Percentiles rank a stretch among this genome's conserved stretches.
phyloP scores from a whole-genome alignment of 164 flowering plant species.

The Annona cherimola region DNA sequence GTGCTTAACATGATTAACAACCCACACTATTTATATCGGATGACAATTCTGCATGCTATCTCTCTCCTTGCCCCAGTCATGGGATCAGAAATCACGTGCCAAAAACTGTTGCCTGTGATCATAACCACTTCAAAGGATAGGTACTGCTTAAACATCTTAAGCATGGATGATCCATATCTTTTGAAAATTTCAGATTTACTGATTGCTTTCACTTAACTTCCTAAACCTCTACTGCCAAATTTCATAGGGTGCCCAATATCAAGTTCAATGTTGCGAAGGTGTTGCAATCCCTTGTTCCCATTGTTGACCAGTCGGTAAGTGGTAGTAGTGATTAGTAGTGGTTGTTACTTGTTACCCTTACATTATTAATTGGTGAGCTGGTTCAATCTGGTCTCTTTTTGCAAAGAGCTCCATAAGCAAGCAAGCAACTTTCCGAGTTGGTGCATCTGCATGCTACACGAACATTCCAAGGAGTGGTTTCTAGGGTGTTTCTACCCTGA shows the following conservation, averaged over 20 bases:
- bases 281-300: slow-evolving; percentile 79
- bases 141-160: slow-evolving; percentile 23
- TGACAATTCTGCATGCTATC: slow-evolving; percentile 80
- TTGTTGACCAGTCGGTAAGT: slow-evolving; percentile 84
- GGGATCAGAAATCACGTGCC: slow-evolving; percentile 89
- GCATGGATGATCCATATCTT: neutral
- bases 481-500: no score
- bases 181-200: neutral
- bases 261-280: slow-evolving; percentile 97
- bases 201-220: neutral
- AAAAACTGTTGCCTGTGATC: slow-evolving; percentile 72
- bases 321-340: neutral
- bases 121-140: slow-evolving; percentile 77
- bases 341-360: no score
- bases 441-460: no score
- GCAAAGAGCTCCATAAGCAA: no score
- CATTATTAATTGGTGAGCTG: no score
- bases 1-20: slow-evolving; percentile 77
- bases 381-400: no score
- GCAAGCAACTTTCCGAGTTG: no score
- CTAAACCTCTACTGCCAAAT: neutral
- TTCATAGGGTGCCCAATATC: slow-evolving; percentile 81
- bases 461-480: no score
- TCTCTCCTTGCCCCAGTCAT: slow-evolving; percentile 92
- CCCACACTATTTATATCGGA: slow-evolving; percentile 81